Conservation (phyloP, 1,284 basidiomycete genomes). For the Xanthoconium separans region DNA sequence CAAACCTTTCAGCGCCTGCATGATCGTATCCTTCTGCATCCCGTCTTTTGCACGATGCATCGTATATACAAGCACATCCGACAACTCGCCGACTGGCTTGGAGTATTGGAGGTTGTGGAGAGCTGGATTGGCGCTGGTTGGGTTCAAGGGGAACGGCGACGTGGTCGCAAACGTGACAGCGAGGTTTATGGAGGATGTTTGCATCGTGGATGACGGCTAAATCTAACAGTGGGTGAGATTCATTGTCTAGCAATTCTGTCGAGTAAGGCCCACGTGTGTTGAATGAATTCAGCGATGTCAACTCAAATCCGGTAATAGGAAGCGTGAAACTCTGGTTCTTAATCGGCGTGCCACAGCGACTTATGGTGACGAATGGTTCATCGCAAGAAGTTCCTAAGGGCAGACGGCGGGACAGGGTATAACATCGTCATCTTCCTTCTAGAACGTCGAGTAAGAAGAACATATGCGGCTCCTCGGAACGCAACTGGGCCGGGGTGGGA, state of each 20-base stretch:
- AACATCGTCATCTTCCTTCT: not conserved
- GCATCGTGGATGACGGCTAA: not conserved
- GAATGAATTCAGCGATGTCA: not conserved
- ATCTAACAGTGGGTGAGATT: not conserved
- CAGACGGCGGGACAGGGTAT: not conserved
- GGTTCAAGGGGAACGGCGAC: conserved; percentile 25
- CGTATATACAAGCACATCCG: conserved; percentile 23
- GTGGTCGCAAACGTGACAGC: conserved; percentile 23
- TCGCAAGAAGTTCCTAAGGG: not conserved
- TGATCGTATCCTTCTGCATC: conserved; percentile 11
- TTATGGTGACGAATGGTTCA: not conserved
- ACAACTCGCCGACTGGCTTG: conserved; percentile 27
- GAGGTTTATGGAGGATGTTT: conserved; percentile 12
- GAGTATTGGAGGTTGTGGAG: conserved; percentile 21
- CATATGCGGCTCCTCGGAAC: not conserved
- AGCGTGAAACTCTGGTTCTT: not conserved
- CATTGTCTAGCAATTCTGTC: not conserved
- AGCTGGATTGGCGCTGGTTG: conserved; percentile 14
- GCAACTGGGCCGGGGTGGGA: not conserved
- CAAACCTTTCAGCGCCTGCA: conserved; percentile 18
- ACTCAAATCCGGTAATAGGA: too few species aligned
- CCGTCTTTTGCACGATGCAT: conserved; percentile 5
- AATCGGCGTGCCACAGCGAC: not conserved
- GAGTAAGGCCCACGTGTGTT: not conserved
- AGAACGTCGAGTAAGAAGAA: not conserved